Conservation (phyloP, 495 filamentous ascomycete species). For the Trichocladium uniseriatum region DNA sequence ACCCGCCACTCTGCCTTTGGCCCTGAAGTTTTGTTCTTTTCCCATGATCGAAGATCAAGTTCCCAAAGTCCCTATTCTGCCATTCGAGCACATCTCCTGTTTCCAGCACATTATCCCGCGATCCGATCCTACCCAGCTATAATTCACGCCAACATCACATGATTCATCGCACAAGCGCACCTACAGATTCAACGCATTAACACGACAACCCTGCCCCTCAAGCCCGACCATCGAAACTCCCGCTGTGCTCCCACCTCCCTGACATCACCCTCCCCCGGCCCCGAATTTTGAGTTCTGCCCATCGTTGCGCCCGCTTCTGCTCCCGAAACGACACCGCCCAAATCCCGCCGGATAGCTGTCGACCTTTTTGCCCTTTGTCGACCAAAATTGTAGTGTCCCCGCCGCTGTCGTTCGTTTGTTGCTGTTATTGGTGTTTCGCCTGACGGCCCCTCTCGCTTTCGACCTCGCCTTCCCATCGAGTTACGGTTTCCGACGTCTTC, state of each 20-base stretch:
- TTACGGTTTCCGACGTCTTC: constrained; percentile 26
- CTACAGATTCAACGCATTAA: background rate
- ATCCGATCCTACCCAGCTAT: background rate
- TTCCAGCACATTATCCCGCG: background rate
- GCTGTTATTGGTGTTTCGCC: constrained; percentile 9
- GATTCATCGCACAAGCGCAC: background rate
- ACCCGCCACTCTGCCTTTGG: constrained; percentile 17
- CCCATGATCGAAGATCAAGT: constrained; percentile 10
- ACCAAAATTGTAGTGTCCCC: background rate
- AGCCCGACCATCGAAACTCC: background rate
- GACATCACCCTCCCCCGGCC: constrained; percentile 9
- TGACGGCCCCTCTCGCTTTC: constrained; percentile 6
- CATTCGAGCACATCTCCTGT: constrained; percentile 1
- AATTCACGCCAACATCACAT: background rate
- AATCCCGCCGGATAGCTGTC: background rate
- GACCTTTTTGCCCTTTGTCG: background rate
- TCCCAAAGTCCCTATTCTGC: constrained; percentile 5
- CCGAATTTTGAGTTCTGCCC: background rate
- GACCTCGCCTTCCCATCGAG: constrained; percentile 16
- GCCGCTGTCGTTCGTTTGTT: background rate
- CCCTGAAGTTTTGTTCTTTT: constrained; percentile 21
- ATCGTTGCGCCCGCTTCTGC: background rate
- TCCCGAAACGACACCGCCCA: background rate
- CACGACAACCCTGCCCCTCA: background rate
- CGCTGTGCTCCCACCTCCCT: constrained; percentile 1